Percentiles rank a stretch among this genome's conserved stretches.
Conservation (phyloP, 257 asterid species). For the Solanum dulcamara region DNA sequence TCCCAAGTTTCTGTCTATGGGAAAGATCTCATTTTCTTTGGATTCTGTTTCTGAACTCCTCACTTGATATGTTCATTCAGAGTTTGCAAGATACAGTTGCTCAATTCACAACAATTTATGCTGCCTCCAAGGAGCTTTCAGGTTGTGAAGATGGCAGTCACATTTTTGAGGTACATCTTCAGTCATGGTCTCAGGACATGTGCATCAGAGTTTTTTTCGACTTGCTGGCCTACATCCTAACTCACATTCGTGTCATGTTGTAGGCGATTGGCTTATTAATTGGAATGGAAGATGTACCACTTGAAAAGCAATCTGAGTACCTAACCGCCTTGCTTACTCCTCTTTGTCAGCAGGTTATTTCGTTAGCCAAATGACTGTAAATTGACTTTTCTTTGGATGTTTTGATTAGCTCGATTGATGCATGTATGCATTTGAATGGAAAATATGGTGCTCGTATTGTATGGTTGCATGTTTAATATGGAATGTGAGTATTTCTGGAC, state of each 20-base stretch:
- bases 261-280: conserved; percentile 94
- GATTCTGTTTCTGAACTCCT: not conserved
- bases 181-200: not conserved
- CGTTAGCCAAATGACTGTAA: not conserved
- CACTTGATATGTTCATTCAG: conserved; percentile 27
- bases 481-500: not conserved
- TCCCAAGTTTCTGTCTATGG: not conserved
- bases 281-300: conserved; percentile 94
- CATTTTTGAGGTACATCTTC: conserved; percentile 67
- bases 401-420: not conserved
- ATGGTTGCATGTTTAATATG: not conserved
- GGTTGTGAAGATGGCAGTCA: conserved; percentile 89
- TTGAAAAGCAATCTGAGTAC: conserved; percentile 74
- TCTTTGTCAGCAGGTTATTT: conserved; percentile 84
- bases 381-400: not conserved
- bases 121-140: conserved; percentile 34
- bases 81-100: conserved; percentile 72
- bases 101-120: conserved; percentile 51
- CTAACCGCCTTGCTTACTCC: conserved; percentile 85
- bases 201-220: not conserved
- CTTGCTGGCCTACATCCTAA: not conserved
- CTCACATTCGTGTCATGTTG: not conserved
- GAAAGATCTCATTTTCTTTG: not conserved
- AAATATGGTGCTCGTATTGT: not conserved
- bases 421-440: not conserved